A percentile compares a stretch with the other conserved stretches of the same genome.
phyloP scores from a whole-genome alignment of 345 rosid species.

The Ricinus communis region DNA sequence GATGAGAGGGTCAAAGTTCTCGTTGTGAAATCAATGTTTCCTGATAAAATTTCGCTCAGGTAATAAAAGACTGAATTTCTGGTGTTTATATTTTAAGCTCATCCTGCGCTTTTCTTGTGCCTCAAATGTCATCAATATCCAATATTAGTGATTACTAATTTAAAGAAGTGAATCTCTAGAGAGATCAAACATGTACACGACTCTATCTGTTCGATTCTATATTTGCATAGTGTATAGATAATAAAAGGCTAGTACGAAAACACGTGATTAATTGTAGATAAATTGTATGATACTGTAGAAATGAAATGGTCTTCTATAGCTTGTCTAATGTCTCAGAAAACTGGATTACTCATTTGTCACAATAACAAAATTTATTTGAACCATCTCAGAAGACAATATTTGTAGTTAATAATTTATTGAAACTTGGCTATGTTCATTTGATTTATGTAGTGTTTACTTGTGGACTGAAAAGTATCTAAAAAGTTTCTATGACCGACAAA shows the following conservation, averaged over 20 bases:
- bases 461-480: too few relatives aligned
- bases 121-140: neutral
- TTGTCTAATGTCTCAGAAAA: neutral
- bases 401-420: neutral
- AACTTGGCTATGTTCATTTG: neutral
- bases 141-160: neutral
- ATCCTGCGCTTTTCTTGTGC: slow-evolving; percentile 8
- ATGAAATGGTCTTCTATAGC: neutral
- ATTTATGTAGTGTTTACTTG: too few relatives aligned
- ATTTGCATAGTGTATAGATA: neutral
- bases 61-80: slow-evolving; percentile 26
- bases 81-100: neutral
- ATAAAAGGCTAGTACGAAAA: neutral
- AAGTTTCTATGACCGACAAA: neutral
- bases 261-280: neutral
- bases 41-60: slow-evolving; percentile 88
- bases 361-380: neutral
- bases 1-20: slow-evolving; percentile 76
- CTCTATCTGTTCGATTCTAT: neutral
- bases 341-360: neutral
- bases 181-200: neutral
- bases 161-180: neutral
- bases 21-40: slow-evolving; percentile 68
- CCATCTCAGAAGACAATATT: neutral
- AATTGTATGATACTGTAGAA: neutral